Evolutionary conservation across 1,284 basidiomycete genomes (phyloP), one percentile per base, ranked within the genome.

Genomic region (Microbotryum saponariae): DNA sequence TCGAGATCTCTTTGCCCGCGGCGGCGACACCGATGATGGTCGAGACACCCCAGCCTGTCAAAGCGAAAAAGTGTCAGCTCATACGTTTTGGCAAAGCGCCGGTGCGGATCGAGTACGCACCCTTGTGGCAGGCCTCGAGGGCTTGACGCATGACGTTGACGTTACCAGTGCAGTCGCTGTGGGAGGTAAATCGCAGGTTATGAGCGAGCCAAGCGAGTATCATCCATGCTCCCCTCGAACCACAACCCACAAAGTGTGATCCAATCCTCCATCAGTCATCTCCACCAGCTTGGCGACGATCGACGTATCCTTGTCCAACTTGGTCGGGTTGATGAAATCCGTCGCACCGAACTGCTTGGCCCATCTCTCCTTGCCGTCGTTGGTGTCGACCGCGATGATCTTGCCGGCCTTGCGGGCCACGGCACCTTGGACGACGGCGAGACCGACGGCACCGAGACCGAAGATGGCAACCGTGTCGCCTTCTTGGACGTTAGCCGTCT

Each of bases 261-360:
- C 96, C 46, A 97, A 81, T 33, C 96, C 96, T 47, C 96, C 96
- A 73, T 98, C 96, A 23, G 93, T 98, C 70, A 92, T 83, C 72
- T 94, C 89, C 61, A 97, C 80, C 33, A 99, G 82, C 73, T 91
- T 77, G 64, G 97, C 91, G 69, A 94, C 91, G 68, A 97, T 89
- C 60, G 82, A 82, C 76, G 83, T 86, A 48, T 87, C 89, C 69
- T 86, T 83, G 6, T 85, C 82, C 7, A 97, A 80, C 64, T 85
- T 77, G 14, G 78, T 76, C 9, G 94, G 89, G 79, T 97, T 94
- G 73, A 98, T 77, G 75, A 97, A 98, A 53, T 98, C 93, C 54
- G 87, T 91, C n/a, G 94, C 96, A 63, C 94, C 94, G 75, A 98
- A 94, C 78, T 91, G 89, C 75, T 80, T 82, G 5, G 93, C 91